A percentile compares a stretch with the other conserved stretches of the same genome.
phyloP scores from a whole-genome alignment of 2,329 filamentous ascomycete species.

The Camillea tinctor region DNA sequence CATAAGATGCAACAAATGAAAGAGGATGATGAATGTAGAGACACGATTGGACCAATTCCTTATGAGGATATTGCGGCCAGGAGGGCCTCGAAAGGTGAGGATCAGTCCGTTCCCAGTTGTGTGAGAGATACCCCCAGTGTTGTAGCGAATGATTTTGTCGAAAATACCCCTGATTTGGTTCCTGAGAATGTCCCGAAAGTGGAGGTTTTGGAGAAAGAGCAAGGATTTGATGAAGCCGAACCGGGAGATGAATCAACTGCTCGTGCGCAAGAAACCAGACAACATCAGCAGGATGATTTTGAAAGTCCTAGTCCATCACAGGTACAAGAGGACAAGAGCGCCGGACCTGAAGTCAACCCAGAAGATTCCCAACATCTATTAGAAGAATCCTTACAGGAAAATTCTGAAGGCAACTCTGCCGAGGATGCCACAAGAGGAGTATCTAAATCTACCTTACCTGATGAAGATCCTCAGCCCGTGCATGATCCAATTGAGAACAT shows the following conservation, averaged over 20 bases:
- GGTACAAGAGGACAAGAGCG: not conserved
- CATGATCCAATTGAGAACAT: not conserved
- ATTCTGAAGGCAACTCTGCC: not conserved
- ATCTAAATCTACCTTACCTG: not conserved
- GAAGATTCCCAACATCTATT: not conserved
- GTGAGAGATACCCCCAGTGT: slow-evolving; percentile 38
- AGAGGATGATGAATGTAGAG: slow-evolving; percentile 37
- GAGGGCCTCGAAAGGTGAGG: slow-evolving; percentile 44
- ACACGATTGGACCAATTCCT: slow-evolving; percentile 39
- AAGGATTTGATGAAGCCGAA: slow-evolving; percentile 2
- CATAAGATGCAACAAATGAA: slow-evolving; percentile 4
- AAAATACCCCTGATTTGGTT: slow-evolving; percentile 25
- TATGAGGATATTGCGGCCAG: slow-evolving; percentile 32
- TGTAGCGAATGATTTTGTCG: slow-evolving; percentile 24
- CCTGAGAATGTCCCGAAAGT: slow-evolving; percentile 12
- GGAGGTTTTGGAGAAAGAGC: slow-evolving; percentile 4
- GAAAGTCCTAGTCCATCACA: not conserved
- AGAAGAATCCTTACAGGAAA: not conserved
- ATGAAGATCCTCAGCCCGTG: not conserved
- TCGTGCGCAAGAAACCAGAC: not conserved
- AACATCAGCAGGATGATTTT: not conserved
- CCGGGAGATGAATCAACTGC: not conserved
- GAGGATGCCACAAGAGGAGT: not conserved
- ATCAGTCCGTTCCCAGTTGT: slow-evolving; percentile 31
- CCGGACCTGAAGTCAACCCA: not conserved